Base-by-base conservation (phyloP, 257 asterid species). In the Ballota nigra region DNA sequence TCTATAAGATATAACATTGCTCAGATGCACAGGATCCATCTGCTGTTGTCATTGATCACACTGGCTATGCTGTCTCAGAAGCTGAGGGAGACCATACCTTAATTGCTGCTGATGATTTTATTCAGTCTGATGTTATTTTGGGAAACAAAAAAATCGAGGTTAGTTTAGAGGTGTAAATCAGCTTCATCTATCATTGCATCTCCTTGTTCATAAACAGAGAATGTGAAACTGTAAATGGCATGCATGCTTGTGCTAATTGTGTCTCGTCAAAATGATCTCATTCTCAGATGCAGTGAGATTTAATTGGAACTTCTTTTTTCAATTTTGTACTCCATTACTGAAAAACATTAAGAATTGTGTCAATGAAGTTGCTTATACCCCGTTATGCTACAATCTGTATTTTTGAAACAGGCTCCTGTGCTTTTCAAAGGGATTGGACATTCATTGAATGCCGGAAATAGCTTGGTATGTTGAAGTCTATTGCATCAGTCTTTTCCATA, bases 361-460 rank as follows among this genome's bases (percentile, higher is more conserved):
- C 31, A 26, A 40, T 18, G 29, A 3, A 45, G 33, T 40, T 40
- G 55, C 18, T 69, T 24, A 7, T 63, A 31, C 55, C 45, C 38
- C 34, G 41, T 68, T 9, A 53, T 38, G 38, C 47, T 3, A 43
- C 69, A 33, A 68, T 38, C 33, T 51, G 4, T 78, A 53, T 72
- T 52, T 75, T 4, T 66, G 69, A 52, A 67, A 61, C 85, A 90
- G 96, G 95, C 91, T 26, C 95, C 96, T 63, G 85, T 90, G 49
- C 86, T 90, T 70, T 90, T 86, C 73, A 86, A 81, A 63, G 96
- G 96, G 71, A 86, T 86, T 15, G 91, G 95, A 61, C 96, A 90
- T 57, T 80, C 89, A 11, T 45, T 90, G 56, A 87, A 82, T 80
- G 88, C 89, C n/a, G 83, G 83, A 47, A 90, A 82, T 67, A 80